These are phyloP conservation scores for Yarrowia bubula DNA, from an alignment of 805 yeast genomes.

Conservation along the genomic window DNA sequence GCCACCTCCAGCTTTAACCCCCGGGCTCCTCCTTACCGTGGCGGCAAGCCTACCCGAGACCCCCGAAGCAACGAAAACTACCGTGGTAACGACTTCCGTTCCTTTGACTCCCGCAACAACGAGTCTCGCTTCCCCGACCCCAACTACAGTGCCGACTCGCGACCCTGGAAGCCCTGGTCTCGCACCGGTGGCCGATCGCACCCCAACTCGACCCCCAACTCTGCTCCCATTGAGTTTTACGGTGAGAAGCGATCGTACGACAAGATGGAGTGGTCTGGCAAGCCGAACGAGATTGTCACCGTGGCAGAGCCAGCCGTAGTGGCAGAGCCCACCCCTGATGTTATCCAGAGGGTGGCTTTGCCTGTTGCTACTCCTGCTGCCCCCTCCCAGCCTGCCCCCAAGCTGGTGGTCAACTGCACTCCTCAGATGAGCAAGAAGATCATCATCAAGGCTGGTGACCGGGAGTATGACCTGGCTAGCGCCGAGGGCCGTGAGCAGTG, in stretches of 20 bases:
- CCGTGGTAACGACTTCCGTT: background rate
- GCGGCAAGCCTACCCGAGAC: background rate
- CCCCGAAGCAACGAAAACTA: constrained; percentile 1
- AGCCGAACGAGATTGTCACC: background rate
- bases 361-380: background rate
- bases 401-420: constrained; percentile 3
- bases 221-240: constrained; percentile 14
- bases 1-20: constrained; percentile 7
- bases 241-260: constrained; percentile 8
- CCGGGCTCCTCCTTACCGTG: constrained; percentile 16
- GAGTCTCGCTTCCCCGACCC: background rate
- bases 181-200: background rate
- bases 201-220: background rate
- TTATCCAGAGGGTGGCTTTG: background rate
- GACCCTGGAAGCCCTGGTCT: constrained; percentile 17
- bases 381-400: background rate
- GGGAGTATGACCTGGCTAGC: constrained; percentile 23
- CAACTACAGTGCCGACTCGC: background rate
- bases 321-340: background rate
- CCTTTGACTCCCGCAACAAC: background rate
- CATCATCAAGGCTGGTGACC: constrained; percentile 25
- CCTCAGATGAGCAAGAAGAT: constrained; percentile 15
- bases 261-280: background rate
- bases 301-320: background rate
- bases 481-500: constrained; percentile 23